Base-by-base conservation (phyloP, 108 stramenopile species). In the Epipyxis sp. region DNA sequence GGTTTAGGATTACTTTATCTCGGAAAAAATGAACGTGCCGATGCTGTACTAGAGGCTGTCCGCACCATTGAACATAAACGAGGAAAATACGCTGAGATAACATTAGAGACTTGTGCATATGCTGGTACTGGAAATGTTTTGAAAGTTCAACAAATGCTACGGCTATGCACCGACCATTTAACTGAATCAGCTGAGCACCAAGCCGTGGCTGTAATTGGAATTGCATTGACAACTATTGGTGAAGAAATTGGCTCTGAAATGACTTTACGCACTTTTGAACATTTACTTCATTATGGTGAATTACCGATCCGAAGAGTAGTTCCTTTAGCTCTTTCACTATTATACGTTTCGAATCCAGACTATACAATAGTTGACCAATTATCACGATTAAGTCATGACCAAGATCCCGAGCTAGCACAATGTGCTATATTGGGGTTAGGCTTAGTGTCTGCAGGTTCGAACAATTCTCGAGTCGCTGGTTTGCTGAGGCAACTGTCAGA, bases 271-370 rank as follows among this genome's bases (percentile, higher is more conserved):
- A 86, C 94, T 35, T 98, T 94, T 72, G 97, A 99, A 54, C 99
- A 99, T 84, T 87, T 99, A 79, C 91, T 99, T 46, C 99, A 99
- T 80, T 99, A 98, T 80, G 96, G 97, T 46, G 97, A 97, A 80
- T 91, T 94, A 32, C 93, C 97, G 29, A 92, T 98, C 57, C 95
- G 95, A 84, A 89, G 97, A 1, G 97, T 93, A 41, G 95, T 99
- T 25, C 99, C 99, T 1, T 89, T 99, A 40, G 91, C 97, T 0
- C 81, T 99, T 40, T 94, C 95, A 25, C 87, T 95, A 29, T 84
- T 95, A 54, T 83, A 97, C 71, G 87, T 97, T 69, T 95, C 94
- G 71, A 91, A 97, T 83, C 96, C 99, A 44, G 97, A 97, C 79
- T 97, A 95, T 79, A 88, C 90, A 42, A 90, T 98, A 58, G 92